Conservation (phyloP, 1,284 basidiomycete genomes). For the Leccinum pachyderme region DNA sequence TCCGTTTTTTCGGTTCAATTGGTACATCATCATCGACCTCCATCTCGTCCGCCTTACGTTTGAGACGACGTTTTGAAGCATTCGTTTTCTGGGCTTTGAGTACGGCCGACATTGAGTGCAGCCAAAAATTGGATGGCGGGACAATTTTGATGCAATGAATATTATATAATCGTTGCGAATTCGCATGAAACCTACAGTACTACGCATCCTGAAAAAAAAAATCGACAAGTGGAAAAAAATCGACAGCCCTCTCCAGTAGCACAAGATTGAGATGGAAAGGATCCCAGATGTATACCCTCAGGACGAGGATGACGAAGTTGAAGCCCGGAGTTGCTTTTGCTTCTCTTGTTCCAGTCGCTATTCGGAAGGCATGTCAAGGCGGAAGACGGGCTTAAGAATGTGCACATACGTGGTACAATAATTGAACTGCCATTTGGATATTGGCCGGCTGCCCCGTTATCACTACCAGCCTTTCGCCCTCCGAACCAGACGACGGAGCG, state of each 20-base stretch:
- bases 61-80: conserved; percentile 51
- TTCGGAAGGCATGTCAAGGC: conserved; percentile 12
- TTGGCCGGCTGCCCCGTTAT: conserved; percentile 93
- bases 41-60: conserved; percentile 65
- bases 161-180: conserved; percentile 20
- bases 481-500: conserved; percentile 63
- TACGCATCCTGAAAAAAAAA: conserved; percentile 7
- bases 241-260: conserved; percentile 5
- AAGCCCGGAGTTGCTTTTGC: conserved; percentile 70
- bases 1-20: conserved; percentile 57
- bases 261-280: neutral
- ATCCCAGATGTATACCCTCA: neutral
- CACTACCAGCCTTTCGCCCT: conserved; percentile 87
- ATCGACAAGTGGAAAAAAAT: neutral
- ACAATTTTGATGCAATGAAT: neutral
- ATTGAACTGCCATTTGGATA: conserved; percentile 94
- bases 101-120: conserved; percentile 57
- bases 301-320: conserved; percentile 29
- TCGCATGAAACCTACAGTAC: conserved; percentile 4
- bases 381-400: conserved; percentile 3
- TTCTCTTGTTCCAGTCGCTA: conserved; percentile 88
- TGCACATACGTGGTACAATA: conserved; percentile 83
- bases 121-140: neutral
- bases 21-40: conserved; percentile 42
- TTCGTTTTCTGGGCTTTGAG: conserved; percentile 63